A percentile compares a stretch with the other conserved stretches of the same genome.
These are phyloP conservation scores for Mycena epipterygia DNA, from an alignment of 768 basidiomycete species.

Conservation along the genomic window DNA sequence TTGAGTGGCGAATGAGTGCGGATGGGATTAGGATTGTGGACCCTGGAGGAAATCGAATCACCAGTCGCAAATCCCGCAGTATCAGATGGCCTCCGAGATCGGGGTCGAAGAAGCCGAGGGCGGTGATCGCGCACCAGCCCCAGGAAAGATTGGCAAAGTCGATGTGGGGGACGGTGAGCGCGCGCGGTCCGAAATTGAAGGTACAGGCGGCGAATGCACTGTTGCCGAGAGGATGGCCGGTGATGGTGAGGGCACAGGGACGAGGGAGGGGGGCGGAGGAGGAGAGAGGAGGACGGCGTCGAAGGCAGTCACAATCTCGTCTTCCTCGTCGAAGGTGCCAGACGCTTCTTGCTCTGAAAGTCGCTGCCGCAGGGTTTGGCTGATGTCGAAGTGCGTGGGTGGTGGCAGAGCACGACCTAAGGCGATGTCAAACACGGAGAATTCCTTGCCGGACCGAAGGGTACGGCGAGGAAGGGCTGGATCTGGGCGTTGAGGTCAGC, in stretches of 20 bases:
- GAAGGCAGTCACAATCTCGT: not conserved
- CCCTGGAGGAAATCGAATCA: not conserved
- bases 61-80: not conserved
- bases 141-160: not conserved
- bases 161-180: not conserved
- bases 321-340: not conserved
- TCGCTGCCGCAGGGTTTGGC: not conserved
- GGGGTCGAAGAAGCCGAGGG: not conserved
- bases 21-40: not conserved
- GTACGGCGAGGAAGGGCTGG: not conserved
- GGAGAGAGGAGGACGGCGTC: not conserved
- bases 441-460: not conserved
- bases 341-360: not conserved
- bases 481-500: too few species aligned
- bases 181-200: not conserved
- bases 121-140: not conserved
- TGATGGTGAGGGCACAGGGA: too few species aligned
- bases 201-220: not conserved
- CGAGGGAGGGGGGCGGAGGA: not conserved
- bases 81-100: not conserved
- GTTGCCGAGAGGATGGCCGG: not conserved
- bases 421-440: slow-evolving; percentile 2
- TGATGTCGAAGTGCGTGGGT: not conserved
- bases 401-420: not conserved
- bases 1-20: not conserved